Conservation (phyloP, 2,329 filamentous ascomycete species). For the Ascochyta pisi region DNA sequence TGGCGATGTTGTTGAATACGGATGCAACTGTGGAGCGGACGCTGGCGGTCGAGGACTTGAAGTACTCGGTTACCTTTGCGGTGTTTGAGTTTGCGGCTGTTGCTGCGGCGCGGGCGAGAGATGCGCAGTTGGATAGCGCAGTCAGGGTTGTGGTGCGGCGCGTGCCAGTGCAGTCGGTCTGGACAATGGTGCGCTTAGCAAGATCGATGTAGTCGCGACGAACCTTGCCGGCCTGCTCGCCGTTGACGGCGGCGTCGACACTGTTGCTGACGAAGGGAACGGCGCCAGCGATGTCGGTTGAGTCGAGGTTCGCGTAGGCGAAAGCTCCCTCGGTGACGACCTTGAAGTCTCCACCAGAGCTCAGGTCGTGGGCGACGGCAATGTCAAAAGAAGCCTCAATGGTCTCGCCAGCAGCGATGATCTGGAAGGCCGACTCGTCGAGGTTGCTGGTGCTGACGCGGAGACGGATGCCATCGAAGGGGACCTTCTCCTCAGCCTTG, state of each 20-base stretch:
- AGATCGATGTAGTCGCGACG: conserved; percentile 54
- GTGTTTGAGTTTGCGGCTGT: conserved; percentile 58
- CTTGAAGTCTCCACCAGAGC: conserved; percentile 59
- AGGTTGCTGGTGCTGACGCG: conserved; percentile 55
- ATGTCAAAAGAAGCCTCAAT: conserved; percentile 61
- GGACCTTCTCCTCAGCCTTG: conserved; percentile 55
- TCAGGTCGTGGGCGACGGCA: conserved; percentile 61
- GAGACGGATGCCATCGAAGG: conserved; percentile 61
- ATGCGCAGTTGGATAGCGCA: conserved; percentile 61
- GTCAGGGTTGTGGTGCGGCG: conserved; percentile 53
- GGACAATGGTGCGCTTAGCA: conserved; percentile 59
- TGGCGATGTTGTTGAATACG: conserved; percentile 60
- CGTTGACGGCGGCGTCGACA: conserved; percentile 63
- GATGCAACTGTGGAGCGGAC: conserved; percentile 58
- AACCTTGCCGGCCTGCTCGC: conserved; percentile 58
- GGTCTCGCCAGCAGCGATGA: conserved; percentile 54
- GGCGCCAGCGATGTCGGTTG: conserved; percentile 56
- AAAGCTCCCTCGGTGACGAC: conserved; percentile 63
- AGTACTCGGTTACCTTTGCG: conserved; percentile 65
- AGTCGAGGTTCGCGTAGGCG: conserved; percentile 60
- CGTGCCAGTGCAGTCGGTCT: conserved; percentile 62
- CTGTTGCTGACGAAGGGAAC: conserved; percentile 65
- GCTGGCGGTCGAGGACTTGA: conserved; percentile 61
- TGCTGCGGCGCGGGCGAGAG: conserved; percentile 60
- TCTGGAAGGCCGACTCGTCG: conserved; percentile 58